Evolutionary conservation across 1,284 basidiomycete genomes (phyloP), one percentile per base, ranked within the genome.

Genomic region (Inonotus obliquus): DNA sequence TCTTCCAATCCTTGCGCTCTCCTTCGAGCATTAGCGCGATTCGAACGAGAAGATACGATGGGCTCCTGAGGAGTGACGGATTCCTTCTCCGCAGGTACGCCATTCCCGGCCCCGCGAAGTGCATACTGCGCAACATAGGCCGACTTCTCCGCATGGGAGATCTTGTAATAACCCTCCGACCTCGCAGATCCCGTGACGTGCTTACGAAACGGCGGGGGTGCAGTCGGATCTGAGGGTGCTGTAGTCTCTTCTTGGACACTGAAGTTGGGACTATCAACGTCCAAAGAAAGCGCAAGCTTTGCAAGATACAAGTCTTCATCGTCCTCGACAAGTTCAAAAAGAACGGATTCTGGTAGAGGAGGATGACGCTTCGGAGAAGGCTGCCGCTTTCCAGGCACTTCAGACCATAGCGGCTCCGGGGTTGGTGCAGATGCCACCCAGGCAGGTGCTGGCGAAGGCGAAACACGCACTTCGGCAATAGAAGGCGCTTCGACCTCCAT

Each of bases 1-100:
- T 96, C 92, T 72, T 98, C 97, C 71, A 98, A 81, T n/a, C 94
- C 96, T 68, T 93, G 89, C 0, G 91, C 94, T 57, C 95, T 86
- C 23, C 94, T 86, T 5, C 96, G 87, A n/a, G 94, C 94, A 65
- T 94, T 95, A 37, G 96, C 94, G 56, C 96, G 91, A 68, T 95
- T 96, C 10, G 94, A 91, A 14, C 96, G 84, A 1, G 94, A 94
- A 7, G 93, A 91, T 1, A 87, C 87, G 67, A 94, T 77, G 10
- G 73, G 72, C 52, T 81, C 81, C 60, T 84, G 81, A 0, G 78
- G 73, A 7, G 41, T 21, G 5, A 44, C 41, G 32, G 83, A 80
- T 51, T 77, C 75, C 57, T 73, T 70, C 49, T 73, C 72, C 21
- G 74, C 70, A 19, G 72, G 72, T 4, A 69, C 69, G 14, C 73